Percentiles rank a stretch among this genome's conserved stretches.
These are phyloP conservation scores for Podospora sp. DNA, from an alignment of 495 filamentous ascomycete genomes.

Conservation along the genomic window DNA sequence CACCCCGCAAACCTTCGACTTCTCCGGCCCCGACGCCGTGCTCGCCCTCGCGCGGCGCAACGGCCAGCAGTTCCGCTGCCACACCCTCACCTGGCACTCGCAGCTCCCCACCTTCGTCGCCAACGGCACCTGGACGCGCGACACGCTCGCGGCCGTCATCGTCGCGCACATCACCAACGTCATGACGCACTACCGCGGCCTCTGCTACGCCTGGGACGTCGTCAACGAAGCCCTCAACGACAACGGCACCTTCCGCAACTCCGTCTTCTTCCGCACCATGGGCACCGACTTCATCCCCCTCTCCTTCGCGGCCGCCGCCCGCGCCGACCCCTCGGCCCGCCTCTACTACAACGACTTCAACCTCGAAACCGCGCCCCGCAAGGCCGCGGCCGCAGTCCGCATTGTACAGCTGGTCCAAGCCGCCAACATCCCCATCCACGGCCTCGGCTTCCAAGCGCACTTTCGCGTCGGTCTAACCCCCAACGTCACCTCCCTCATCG, in stretches of 20 bases:
- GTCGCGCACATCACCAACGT: slow-evolving; percentile 52
- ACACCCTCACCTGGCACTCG: slow-evolving; percentile 63
- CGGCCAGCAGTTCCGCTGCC: slow-evolving; percentile 57
- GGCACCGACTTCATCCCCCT: slow-evolving; percentile 49
- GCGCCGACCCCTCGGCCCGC: slow-evolving; percentile 34
- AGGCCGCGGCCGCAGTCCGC: slow-evolving; percentile 46
- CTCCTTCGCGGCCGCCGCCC: slow-evolving; percentile 48
- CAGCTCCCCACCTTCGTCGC: slow-evolving; percentile 61
- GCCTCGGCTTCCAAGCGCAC: slow-evolving; percentile 62
- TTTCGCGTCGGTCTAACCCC: slow-evolving; percentile 54
- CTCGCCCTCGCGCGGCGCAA: slow-evolving; percentile 49
- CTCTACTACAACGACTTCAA: slow-evolving; percentile 71
- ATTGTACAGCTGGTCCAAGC: slow-evolving; percentile 49
- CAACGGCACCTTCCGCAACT: slow-evolving; percentile 43
- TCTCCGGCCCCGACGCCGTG: slow-evolving; percentile 50
- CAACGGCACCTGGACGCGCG: slow-evolving; percentile 58
- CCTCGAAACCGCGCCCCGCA: slow-evolving; percentile 53
- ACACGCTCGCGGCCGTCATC: slow-evolving; percentile 48
- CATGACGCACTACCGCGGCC: slow-evolving; percentile 51
- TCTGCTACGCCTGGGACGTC: slow-evolving; percentile 53
- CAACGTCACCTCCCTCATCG: slow-evolving; percentile 34
- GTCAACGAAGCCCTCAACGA: slow-evolving; percentile 56
- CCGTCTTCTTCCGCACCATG: slow-evolving; percentile 43
- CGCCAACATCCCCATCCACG: slow-evolving; percentile 54
- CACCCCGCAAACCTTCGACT: slow-evolving; percentile 48